Evolutionary conservation across 2,329 filamentous ascomycete genomes (phyloP).

Genomic region (Pleoardoris graminearum): DNA sequence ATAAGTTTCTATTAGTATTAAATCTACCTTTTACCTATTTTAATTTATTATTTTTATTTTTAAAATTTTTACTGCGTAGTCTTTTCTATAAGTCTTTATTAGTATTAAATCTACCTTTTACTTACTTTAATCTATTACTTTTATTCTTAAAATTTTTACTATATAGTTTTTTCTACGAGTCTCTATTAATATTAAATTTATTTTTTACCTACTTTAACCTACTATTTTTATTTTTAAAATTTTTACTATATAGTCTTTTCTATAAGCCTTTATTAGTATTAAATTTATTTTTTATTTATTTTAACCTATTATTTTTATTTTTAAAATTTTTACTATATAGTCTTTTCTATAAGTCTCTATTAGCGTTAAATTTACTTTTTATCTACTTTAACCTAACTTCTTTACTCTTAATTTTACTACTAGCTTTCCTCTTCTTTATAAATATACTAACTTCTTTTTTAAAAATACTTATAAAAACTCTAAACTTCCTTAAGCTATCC

Average conservation of each 20-base stretch:
- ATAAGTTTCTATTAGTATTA: slow-evolving; percentile 4
- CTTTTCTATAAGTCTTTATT: too few relatives aligned
- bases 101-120: too few relatives aligned
- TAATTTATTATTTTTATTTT: too few relatives aligned
- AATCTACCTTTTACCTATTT: slow-evolving; percentile 11
- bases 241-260: slow-evolving; percentile 11
- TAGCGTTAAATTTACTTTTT: slow-evolving; percentile 10
- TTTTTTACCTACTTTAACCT: slow-evolving; percentile 8
- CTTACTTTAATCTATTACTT: too few relatives aligned
- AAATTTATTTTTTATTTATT: too few relatives aligned
- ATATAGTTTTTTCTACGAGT: slow-evolving; percentile 8
- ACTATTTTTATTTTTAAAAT: slow-evolving; percentile 3
- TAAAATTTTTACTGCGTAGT: too few relatives aligned
- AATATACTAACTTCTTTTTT: slow-evolving; percentile 15
- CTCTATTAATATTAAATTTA: slow-evolving; percentile 9
- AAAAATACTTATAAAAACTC: too few relatives aligned
- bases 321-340: slow-evolving; percentile 9
- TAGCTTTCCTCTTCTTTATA: slow-evolving; percentile 15
- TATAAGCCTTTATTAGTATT: too few relatives aligned
- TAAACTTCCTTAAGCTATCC: too few relatives aligned
- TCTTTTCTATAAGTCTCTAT: slow-evolving; percentile 9
- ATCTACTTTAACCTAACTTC: slow-evolving; percentile 5
- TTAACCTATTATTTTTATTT: slow-evolving; percentile 6
- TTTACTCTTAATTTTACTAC: slow-evolving; percentile 8
- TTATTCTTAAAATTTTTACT: slow-evolving; percentile 11